A percentile compares a stretch with the other conserved stretches of the same genome.
phyloP scores from a whole-genome alignment of 352 stramenopile genomes.

The Phytophthora pluvialis region DNA sequence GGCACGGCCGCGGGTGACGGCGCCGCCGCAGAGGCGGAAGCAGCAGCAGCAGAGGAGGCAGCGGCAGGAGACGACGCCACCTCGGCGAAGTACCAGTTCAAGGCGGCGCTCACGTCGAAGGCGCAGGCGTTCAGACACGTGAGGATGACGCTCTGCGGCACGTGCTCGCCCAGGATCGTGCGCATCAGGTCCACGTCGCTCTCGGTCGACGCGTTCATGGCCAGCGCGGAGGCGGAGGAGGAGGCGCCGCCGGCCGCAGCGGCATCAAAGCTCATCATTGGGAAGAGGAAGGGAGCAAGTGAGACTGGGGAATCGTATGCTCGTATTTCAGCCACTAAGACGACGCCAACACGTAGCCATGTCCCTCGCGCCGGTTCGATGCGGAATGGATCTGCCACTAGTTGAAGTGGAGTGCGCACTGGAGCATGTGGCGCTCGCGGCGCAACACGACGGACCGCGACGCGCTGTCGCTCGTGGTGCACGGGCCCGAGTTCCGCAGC shows the following conservation, averaged over 20 bases:
- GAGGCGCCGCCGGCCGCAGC: background rate
- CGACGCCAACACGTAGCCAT: background rate
- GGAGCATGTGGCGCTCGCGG: slow-evolving; percentile 35
- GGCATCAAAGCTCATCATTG: slow-evolving; percentile 2
- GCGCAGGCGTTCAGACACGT: slow-evolving; percentile 82
- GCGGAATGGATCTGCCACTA: too few relatives aligned
- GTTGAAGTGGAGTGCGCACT: slow-evolving; percentile 17
- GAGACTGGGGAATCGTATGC: background rate
- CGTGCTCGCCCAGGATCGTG: slow-evolving; percentile 87
- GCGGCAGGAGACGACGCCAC: slow-evolving; percentile 50
- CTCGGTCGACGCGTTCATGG: slow-evolving; percentile 39
- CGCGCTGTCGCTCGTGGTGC: slow-evolving; percentile 70
- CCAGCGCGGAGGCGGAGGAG: background rate
- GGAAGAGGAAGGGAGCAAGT: background rate
- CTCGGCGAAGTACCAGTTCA: slow-evolving; percentile 91
- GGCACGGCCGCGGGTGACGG: slow-evolving; percentile 23
- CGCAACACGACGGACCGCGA: slow-evolving; percentile 48
- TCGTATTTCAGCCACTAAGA: slow-evolving; percentile 6
- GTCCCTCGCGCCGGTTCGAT: background rate
- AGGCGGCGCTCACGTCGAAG: slow-evolving; percentile 84
- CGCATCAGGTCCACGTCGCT: slow-evolving; percentile 89
- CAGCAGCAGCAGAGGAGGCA: background rate
- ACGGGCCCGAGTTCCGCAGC: slow-evolving; percentile 70
- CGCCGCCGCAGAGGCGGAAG: background rate
- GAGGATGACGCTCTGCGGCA: slow-evolving; percentile 86